These are phyloP conservation scores for Flaveria linearis DNA, from an alignment of 129 eudicot species.

Conservation along the genomic window DNA sequence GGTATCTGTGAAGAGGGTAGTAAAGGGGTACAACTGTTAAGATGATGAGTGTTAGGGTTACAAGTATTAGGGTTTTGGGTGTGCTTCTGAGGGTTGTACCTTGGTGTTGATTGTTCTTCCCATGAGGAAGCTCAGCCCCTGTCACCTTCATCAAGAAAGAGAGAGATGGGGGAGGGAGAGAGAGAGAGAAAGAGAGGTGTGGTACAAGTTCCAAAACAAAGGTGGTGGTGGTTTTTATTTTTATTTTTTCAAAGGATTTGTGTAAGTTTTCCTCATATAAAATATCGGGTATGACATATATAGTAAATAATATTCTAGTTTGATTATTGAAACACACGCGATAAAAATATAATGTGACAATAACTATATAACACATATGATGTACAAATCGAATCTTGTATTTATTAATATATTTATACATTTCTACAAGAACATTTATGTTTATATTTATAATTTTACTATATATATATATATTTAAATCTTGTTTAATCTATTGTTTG, in stretches of 20 bases:
- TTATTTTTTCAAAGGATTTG: slow-evolving; percentile 10
- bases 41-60: slow-evolving; percentile 42
- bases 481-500: no score
- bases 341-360: not conserved
- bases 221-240: slow-evolving; percentile 42
- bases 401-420: not conserved
- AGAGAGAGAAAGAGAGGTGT: slow-evolving; percentile 20
- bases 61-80: slow-evolving; percentile 37
- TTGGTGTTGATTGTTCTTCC: slow-evolving; percentile 29
- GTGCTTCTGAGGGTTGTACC: slow-evolving; percentile 36
- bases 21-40: slow-evolving; percentile 50
- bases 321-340: not conserved
- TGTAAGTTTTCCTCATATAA: not conserved
- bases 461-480: no score
- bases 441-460: no score
- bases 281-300: not conserved
- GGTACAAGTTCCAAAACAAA: slow-evolving; percentile 47
- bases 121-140: slow-evolving; percentile 35
- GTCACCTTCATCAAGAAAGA: slow-evolving; percentile 43
- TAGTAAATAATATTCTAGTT: not conserved
- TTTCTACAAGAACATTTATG: not conserved
- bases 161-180: slow-evolving; percentile 10
- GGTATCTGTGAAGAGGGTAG: slow-evolving; percentile 43
- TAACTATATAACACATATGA: not conserved
- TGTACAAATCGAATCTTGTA: slow-evolving; percentile 4